Evolutionary conservation across 2,329 filamentous ascomycete genomes (phyloP).

Genomic region (Orbilia oligospora): DNA sequence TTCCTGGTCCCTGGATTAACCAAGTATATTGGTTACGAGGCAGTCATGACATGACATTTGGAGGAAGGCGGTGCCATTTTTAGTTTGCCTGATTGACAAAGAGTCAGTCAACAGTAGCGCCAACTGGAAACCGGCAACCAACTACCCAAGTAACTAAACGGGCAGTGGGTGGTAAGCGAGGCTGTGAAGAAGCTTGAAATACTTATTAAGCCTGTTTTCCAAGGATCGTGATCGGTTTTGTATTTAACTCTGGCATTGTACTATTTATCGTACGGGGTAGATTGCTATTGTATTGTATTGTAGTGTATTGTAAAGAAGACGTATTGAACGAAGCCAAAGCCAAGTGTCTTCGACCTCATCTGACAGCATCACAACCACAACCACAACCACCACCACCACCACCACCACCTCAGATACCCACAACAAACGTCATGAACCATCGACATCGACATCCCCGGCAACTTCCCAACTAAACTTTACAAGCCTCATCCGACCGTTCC

Average conservation of each 20-base stretch:
- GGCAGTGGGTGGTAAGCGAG: constrained; percentile 52
- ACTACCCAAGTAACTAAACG: too few species aligned
- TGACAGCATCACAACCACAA: constrained; percentile 30
- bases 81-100: constrained; percentile 16
- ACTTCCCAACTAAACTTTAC: constrained; percentile 9
- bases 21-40: constrained; percentile 21
- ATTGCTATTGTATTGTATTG: not conserved
- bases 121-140: not conserved
- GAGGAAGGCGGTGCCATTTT: constrained; percentile 38
- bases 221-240: constrained; percentile 22
- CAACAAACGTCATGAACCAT: constrained; percentile 39
- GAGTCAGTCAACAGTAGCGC: too few species aligned
- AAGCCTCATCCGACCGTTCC: constrained; percentile 30
- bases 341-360: constrained; percentile 19
- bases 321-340: not conserved
- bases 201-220: not conserved
- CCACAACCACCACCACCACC: not conserved
- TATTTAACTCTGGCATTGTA: constrained; percentile 8
- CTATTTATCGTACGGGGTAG: not conserved
- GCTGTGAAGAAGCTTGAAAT: constrained; percentile 46
- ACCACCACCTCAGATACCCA: not conserved
- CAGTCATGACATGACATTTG: constrained; percentile 3
- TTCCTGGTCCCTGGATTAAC: constrained; percentile 40
- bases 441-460: not conserved
- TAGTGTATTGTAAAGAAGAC: not conserved